Base-by-base conservation (phyloP, 2,329 filamentous ascomycete species). In the Curvularia verruculosa region DNA sequence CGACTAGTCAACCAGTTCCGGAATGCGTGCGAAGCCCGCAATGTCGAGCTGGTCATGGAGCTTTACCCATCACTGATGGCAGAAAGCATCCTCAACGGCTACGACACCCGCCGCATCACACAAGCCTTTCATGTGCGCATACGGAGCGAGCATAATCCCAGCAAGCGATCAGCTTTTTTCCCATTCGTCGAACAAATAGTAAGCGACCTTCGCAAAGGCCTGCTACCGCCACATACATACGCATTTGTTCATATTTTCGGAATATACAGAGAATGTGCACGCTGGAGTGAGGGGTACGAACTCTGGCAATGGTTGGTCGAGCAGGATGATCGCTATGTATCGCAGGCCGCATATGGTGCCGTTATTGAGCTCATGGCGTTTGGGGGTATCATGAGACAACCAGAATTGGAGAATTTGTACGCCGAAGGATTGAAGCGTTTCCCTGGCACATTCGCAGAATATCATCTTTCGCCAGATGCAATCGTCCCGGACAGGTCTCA, bases 301-400 rank as follows among this genome's bases (percentile, higher is more conserved):
- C 80, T 83, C 59, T 85, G 82, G 82, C 61, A 71, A 19, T 84
- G 81, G 81, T 71, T 84, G 13, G 60, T 72, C 23, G 54, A 66
- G 3, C 77, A 81, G 60, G 75, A 78, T 45, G 76, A 81, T 18
- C 66, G 70, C 5, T 75, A 76, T 48, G 73, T 81, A 9, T 76
- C 78, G 49, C 66, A 72, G 15, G 68, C 73, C 4, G 78, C 81
- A 0, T 84, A 83, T 57, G 82, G 81, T 5, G 77, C 77, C 7
- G 81, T 80, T 1, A 82, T 84, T 28, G 80, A 83, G 59, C 67
- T 82, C 39, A 68, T 82, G 49, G 78, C 80, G 10, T 75, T 76
- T 13, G 73, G 78, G 48, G 76, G 78, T 12, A 51, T 63, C n/a
- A 67, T 69, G 48, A 61, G 64, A 3, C 70, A 83, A 0, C 58